Evolutionary conservation across 2,329 filamentous ascomycete species (phyloP).

Genomic region (Talaromyces pinophilus): DNA sequence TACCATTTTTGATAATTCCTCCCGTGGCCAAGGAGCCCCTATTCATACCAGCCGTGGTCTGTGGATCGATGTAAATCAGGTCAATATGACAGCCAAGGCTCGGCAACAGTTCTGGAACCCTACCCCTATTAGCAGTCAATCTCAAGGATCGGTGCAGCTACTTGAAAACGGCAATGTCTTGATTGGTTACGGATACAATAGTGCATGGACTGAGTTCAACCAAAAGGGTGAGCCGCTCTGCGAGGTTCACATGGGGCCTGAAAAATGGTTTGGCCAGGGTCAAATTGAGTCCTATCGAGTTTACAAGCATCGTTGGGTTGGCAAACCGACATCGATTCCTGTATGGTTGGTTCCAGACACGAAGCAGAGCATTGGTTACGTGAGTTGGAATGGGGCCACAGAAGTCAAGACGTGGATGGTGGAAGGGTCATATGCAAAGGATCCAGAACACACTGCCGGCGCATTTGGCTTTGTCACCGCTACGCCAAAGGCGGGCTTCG

Average conservation of each 20-base stretch:
- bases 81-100: constrained; percentile 45
- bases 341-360: constrained; percentile 29
- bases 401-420: constrained; percentile 39
- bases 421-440: constrained; percentile 25
- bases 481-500: constrained; percentile 9
- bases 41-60: constrained; percentile 46
- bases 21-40: constrained; percentile 25
- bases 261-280: constrained; percentile 35
- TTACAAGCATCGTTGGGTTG: constrained; percentile 58
- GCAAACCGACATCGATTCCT: constrained; percentile 45
- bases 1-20: constrained; percentile 45
- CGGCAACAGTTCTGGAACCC: constrained; percentile 43
- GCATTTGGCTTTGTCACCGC: not conserved
- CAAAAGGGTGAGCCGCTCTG: constrained; percentile 55
- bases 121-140: constrained; percentile 39
- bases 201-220: constrained; percentile 54
- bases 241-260: constrained; percentile 52
- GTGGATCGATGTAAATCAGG: constrained; percentile 42
- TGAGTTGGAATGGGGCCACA: constrained; percentile 52
- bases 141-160: constrained; percentile 48
- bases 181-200: constrained; percentile 53
- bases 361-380: constrained; percentile 35
- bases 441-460: not conserved
- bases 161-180: constrained; percentile 48
- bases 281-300: constrained; percentile 57